These are phyloP conservation scores for Phylloporus scabripes DNA, from an alignment of 768 basidiomycete species.

Conservation along the genomic window DNA sequence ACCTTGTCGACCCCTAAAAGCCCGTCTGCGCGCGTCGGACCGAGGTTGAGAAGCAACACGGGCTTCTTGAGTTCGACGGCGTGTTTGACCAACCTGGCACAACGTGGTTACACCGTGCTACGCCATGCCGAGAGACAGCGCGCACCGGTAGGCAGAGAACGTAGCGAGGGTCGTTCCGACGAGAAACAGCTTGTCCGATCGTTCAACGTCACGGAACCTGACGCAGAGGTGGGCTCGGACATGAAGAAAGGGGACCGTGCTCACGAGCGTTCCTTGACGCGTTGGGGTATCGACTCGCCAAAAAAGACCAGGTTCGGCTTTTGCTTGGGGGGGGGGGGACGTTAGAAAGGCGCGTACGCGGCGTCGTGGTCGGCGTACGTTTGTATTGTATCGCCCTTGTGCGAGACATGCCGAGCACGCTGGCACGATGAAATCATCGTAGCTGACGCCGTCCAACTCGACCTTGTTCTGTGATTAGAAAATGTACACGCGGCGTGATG, in stretches of 20 bases:
- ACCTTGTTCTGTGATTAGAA: slow-evolving; percentile 36
- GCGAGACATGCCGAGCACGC: slow-evolving; percentile 63
- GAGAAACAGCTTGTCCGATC: slow-evolving; percentile 64
- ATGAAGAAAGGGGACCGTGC: slow-evolving; percentile 14
- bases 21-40: slow-evolving; percentile 81
- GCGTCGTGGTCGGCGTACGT: slow-evolving; percentile 37
- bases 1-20: slow-evolving; percentile 69
- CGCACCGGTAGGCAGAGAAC: slow-evolving; percentile 82
- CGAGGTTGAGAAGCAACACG: slow-evolving; percentile 78
- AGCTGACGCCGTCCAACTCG: slow-evolving; percentile 71
- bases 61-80: slow-evolving; percentile 73
- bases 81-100: slow-evolving; percentile 65
- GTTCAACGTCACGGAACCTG: slow-evolving; percentile 56
- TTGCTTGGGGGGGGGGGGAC: slow-evolving; percentile 31
- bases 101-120: not conserved
- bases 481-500: too few species aligned
- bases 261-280: slow-evolving; percentile 68
- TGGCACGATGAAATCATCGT: slow-evolving; percentile 74
- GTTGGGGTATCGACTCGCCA: slow-evolving; percentile 75
- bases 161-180: slow-evolving; percentile 91
- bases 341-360: slow-evolving; percentile 18
- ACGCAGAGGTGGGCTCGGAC: not conserved
- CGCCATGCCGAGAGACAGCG: not conserved
- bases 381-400: slow-evolving; percentile 52
- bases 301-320: slow-evolving; percentile 87